phyloP scores from a whole-genome alignment of 2,329 filamentous ascomycete genomes.

The Cladorrhinum sp. region DNA sequence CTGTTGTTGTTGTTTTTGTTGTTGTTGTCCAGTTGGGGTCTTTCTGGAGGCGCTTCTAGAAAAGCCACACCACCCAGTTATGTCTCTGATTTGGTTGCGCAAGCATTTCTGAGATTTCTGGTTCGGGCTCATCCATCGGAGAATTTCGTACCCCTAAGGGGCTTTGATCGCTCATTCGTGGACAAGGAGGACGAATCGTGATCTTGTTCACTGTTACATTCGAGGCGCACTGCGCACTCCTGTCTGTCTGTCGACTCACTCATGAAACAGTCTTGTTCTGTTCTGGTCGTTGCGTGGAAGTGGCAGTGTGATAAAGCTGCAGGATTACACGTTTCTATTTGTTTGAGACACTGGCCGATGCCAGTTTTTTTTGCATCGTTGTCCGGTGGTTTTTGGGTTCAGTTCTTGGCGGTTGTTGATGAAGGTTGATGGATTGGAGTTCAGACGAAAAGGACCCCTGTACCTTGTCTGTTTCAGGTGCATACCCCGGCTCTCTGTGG shows the following conservation, averaged over 20 bases:
- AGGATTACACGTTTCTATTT: not conserved
- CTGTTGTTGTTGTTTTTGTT: not conserved
- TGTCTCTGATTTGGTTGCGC: not conserved
- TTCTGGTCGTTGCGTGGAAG: not conserved
- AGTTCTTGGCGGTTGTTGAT: not conserved
- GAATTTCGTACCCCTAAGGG: not conserved
- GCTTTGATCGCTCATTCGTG: not conserved
- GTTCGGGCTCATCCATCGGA: conserved; percentile 6
- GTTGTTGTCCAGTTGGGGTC: not conserved
- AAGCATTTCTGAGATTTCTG: not conserved
- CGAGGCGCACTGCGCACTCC: not conserved
- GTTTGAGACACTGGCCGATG: not conserved
- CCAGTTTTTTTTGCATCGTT: not conserved
- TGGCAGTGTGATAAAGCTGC: not conserved
- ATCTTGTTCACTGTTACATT: not conserved
- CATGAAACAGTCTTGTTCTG: not conserved
- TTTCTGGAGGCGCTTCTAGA: not conserved
- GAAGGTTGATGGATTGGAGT: not conserved
- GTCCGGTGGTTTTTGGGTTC: not conserved
- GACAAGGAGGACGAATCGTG: not conserved
- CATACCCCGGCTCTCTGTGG: not conserved
- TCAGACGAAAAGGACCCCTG: not conserved
- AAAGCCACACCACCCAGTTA: not conserved
- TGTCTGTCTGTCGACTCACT: not conserved
- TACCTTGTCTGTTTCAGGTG: conserved; percentile 1